Conservation (phyloP, 768 basidiomycete genomes). For the Lactifluus piperatus region DNA sequence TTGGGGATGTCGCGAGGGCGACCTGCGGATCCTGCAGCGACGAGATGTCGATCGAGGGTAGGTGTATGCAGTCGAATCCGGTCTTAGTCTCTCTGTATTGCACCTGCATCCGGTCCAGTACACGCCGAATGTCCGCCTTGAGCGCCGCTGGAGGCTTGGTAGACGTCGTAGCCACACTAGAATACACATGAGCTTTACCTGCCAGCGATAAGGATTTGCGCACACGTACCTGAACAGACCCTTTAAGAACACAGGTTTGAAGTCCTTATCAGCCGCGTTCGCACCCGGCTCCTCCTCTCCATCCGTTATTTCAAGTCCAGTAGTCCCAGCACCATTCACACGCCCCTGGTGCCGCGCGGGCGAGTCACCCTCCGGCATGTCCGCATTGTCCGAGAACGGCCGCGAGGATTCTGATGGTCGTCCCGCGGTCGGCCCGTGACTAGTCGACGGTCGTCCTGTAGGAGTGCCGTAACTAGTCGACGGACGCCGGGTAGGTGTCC, state of each 20-base stretch:
- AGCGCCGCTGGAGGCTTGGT: conserved; percentile 77
- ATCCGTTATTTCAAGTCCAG: conserved; percentile 4
- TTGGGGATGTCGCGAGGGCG: conserved; percentile 26
- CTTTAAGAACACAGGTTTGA: conserved; percentile 93
- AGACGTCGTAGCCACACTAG: conserved; percentile 88
- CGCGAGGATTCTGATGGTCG: too few species aligned
- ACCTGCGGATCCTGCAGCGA: conserved; percentile 43
- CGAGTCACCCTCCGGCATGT: conserved; percentile 31
- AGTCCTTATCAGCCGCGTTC: conserved; percentile 49
- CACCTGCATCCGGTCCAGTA: conserved; percentile 91
- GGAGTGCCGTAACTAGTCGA: conserved; percentile 17
- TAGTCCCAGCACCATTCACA: conserved; percentile 1
- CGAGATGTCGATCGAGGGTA: conserved; percentile 86
- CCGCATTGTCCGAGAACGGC: conserved; percentile 43
- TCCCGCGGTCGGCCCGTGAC: conserved; percentile 26
- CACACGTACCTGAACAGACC: conserved; percentile 79
- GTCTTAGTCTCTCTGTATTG: conserved; percentile 85
- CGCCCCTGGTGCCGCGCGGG: not conserved
- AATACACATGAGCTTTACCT: conserved; percentile 3
- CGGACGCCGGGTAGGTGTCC: conserved; percentile 26
- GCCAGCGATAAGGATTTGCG: not conserved
- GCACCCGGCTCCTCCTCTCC: conserved; percentile 10
- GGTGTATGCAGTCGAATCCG: conserved; percentile 94
- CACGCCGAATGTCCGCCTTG: conserved; percentile 75
- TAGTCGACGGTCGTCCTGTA: conserved; percentile 20